Conservation (phyloP, 768 basidiomycete species). For the Suillus clintonianus region DNA sequence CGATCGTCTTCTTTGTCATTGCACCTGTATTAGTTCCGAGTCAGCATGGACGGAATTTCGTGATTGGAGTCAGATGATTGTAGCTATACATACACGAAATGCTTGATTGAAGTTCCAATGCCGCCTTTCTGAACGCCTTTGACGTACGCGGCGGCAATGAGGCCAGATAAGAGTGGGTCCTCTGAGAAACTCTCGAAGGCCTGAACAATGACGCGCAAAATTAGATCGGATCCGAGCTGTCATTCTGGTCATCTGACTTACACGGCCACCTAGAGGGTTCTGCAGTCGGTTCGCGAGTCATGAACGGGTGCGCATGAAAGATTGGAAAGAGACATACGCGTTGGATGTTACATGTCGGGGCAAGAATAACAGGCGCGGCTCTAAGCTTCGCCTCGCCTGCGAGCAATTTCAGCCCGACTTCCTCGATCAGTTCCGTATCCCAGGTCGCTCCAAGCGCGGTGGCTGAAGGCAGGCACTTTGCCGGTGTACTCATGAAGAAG, state of each 20-base stretch:
- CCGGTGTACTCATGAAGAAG: constrained; percentile 81
- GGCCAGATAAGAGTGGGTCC: constrained; percentile 73
- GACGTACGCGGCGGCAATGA: constrained; percentile 71
- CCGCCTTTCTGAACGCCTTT: constrained; percentile 77
- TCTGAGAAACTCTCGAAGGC: constrained; percentile 81
- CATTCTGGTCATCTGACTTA: constrained; percentile 26
- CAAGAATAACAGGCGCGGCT: constrained; percentile 69
- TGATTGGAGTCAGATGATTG: neutral
- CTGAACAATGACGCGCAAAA: constrained; percentile 29
- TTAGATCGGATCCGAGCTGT: constrained; percentile 9
- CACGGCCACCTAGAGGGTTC: constrained; percentile 73
- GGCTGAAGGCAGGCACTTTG: constrained; percentile 74
- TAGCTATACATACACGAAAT: constrained; percentile 60
- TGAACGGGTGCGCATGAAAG: neutral
- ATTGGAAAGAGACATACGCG: constrained; percentile 42
- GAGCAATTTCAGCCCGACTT: constrained; percentile 63
- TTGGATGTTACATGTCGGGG: constrained; percentile 85
- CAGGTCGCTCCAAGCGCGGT: constrained; percentile 79
- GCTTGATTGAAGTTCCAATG: constrained; percentile 78
- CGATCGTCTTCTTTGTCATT: constrained; percentile 86
- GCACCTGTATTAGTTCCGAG: constrained; percentile 39
- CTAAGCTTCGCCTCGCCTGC: constrained; percentile 73
- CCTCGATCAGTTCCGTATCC: constrained; percentile 63
- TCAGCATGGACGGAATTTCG: neutral
- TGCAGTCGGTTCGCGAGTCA: constrained; percentile 19